Evolutionary conservation across 2,329 filamentous ascomycete species (phyloP), one percentile per base, ranked within the genome.

Genomic region (Xylariaceae sp.): DNA sequence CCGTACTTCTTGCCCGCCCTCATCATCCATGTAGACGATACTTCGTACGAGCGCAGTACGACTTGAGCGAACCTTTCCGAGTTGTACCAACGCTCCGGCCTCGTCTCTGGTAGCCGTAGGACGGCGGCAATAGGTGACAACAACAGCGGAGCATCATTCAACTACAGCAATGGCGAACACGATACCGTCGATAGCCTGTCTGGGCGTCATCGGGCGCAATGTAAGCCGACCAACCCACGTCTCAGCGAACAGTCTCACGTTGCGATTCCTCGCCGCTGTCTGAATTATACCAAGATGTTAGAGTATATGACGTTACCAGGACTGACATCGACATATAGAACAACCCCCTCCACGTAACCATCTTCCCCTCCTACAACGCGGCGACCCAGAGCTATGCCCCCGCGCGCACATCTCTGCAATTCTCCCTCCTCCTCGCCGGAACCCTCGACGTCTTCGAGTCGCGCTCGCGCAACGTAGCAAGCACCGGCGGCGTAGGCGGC

Each of bases 391-490:
- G 75, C 57, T 77, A 79, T 66, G 70, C 75, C 6, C 82, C 83
- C 42, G 77, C 88, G 65, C 86, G 88, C 68, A 88, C 87, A 15
- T 81, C 85, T n/a, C 83, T 97, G 9, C 91, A 96, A 72, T 97
- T 94, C 78, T 91, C 89, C 42, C 92, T 97, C 68, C 83, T 97
- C 53, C 85, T 97, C 63, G 94, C 92, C 66, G 89, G 88, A 60
- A 94, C 90, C 59, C 88, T 99, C 66, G 94, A 99, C 76, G 87
- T 97, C 65, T 97, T 99, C 75, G 90, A 94, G 68, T 85, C 92
- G 61, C 90, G 92, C 59, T 82, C 90, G 65, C 88, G 88, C 56
- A 82, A 86, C 69, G 88, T 88, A 68, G 84, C 82, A 18, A 73
- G 75, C 56, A 30, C 61, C 11, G 11, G 23, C 18, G 51, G 18